Evolutionary conservation across 768 basidiomycete genomes (phyloP).

Genomic region (Tremella fuciformis): DNA sequence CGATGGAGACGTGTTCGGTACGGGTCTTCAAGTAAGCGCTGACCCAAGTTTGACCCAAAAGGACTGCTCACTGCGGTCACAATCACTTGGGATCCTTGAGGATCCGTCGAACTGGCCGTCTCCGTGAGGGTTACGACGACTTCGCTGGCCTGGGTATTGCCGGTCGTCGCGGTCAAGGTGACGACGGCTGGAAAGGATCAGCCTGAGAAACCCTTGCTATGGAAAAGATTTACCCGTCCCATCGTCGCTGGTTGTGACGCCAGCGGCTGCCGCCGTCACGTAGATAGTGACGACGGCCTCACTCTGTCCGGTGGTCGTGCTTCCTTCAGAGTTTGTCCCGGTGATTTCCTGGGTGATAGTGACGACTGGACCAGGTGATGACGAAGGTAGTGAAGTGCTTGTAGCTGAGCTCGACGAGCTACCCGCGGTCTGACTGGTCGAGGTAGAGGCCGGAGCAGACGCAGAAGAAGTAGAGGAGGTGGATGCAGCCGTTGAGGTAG

Average conservation of each 20-base stretch:
- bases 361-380: background rate
- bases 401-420: background rate
- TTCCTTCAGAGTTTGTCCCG: background rate
- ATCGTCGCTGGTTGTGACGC: background rate
- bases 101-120: too few relatives aligned
- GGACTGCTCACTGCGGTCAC: background rate
- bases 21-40: background rate
- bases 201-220: too few relatives aligned
- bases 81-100: background rate
- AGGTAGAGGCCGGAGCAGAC: background rate
- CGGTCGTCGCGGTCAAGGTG: background rate
- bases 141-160: background rate
- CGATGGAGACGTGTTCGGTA: constrained; percentile 5
- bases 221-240: too few relatives aligned
- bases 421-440: background rate
- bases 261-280: background rate
- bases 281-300: background rate
- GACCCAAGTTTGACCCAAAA: background rate
- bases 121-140: background rate
- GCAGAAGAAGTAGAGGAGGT: background rate
- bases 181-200: constrained; percentile 1
- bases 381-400: background rate
- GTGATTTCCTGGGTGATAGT: background rate
- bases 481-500: background rate
- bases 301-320: background rate